Evolutionary conservation across 805 yeast genomes (phyloP), one percentile per base, ranked within the genome.

Genomic region (Zygotorulaspora florentina): DNA sequence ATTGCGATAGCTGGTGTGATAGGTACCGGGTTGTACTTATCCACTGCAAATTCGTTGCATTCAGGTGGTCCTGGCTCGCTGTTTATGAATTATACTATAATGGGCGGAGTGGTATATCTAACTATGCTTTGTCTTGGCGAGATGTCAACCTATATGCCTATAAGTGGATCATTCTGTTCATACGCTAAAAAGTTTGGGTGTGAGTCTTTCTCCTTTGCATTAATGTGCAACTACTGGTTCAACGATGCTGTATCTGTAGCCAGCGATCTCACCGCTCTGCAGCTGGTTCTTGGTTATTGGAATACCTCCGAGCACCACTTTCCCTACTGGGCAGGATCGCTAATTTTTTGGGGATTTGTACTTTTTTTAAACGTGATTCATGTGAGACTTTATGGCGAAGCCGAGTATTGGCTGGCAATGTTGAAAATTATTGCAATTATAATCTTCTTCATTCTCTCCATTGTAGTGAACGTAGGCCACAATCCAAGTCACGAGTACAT

Each of bases 1-100:
- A 86, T 86, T 67, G 86, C 89, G 35, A 72, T 85, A 50, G 90
- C 87, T 45, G 87, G 88, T 28, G 75, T 83, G 47, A 83, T 85
- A 52, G 90, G 91, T 54, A 79, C 87, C 6, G 85, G 85, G 54
- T 65, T 81, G 27, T 80, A 77, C 58, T 67, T 80, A 29, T 77
- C 80, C 31, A 67, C 77, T 0, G 81, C 83, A 16, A 70, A 69
- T 34, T 69, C 80, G 9, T 65, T 80, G 42, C 67, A 70, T 25
- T 64, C 52, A 9, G 80, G 79, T 38, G 81, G 81, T 7, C 79
- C 80, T 10, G 78, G 75, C 3, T 71, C 81, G 2, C 60, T 79
- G 56, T 61, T 80, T 35, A 64, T 80, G 36, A 72, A 77, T 40
- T 80, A 73, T 51, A 50, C 68, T 8, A 59, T 79, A 44, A 71